phyloP scores from a whole-genome alignment of 257 asterid species.

The Vinca minor region DNA sequence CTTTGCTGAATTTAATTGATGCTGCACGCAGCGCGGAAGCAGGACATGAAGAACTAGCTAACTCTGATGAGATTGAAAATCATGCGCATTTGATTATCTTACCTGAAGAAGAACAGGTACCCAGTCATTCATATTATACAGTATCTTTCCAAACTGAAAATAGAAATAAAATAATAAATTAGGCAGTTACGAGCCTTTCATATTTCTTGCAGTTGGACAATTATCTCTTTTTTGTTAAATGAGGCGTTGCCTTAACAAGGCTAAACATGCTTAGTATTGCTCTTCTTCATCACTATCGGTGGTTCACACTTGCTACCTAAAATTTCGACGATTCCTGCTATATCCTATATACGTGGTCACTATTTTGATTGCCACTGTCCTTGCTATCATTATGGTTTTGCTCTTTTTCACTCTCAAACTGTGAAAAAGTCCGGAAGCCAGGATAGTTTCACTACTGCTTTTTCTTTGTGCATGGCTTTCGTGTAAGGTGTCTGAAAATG shows the following conservation, averaged over 20 bases:
- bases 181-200: neutral
- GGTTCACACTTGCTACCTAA: neutral
- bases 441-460: neutral
- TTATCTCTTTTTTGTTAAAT: neutral
- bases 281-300: too few relatives aligned
- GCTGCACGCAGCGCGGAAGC: conserved; percentile 7
- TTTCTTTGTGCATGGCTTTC: neutral
- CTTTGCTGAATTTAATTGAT: conserved; percentile 11
- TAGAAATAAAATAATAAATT: neutral
- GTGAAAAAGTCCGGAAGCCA: neutral
- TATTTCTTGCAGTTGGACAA: neutral
- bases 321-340: neutral
- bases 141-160: neutral
- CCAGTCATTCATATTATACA: neutral
- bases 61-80: conserved; percentile 9
- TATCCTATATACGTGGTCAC: neutral
- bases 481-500: conserved; percentile 1
- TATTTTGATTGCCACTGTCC: too few relatives aligned
- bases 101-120: conserved; percentile 19
- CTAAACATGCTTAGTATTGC: neutral
- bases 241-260: neutral
- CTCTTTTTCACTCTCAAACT: neutral
- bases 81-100: conserved; percentile 7
- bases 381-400: neutral
- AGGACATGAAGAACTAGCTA: conserved; percentile 1